A percentile compares a stretch with the other conserved stretches of the same genome.
Evolutionary conservation across 1,284 basidiomycete species (phyloP).

Genomic region (Naganishia sp.): DNA sequence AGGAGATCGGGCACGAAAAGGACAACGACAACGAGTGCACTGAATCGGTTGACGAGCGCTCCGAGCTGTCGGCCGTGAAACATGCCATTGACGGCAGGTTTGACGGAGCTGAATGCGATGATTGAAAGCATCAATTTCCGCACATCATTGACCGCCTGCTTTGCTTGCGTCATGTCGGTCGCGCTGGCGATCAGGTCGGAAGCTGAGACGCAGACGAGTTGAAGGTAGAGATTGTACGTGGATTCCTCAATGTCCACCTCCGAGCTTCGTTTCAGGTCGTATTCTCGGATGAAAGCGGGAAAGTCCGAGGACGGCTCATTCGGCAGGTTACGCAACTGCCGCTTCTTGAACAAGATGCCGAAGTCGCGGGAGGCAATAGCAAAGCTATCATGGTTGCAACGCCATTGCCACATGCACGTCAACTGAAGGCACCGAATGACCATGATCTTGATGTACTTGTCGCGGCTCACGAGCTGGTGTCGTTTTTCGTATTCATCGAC

Average conservation of each 20-base stretch:
- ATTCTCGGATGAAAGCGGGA: constrained; percentile 71
- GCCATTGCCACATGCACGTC: constrained; percentile 73
- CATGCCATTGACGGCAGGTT: constrained; percentile 62
- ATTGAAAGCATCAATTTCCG: constrained; percentile 77
- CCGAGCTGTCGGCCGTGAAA: constrained; percentile 67
- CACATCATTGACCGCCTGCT: constrained; percentile 58
- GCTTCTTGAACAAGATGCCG: constrained; percentile 73
- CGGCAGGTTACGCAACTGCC: constrained; percentile 75
- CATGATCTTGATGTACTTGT: constrained; percentile 73
- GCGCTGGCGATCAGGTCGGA: constrained; percentile 49
- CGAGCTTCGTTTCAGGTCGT: constrained; percentile 62
- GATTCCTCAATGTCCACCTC: constrained; percentile 62
- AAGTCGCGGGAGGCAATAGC: constrained; percentile 67
- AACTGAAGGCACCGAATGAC: constrained; percentile 73
- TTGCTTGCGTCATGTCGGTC: constrained; percentile 47
- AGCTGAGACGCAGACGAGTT: constrained; percentile 53
- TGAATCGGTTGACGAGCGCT: constrained; percentile 83
- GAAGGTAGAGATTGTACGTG: constrained; percentile 74
- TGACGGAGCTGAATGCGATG: constrained; percentile 66
- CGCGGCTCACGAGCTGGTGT: constrained; percentile 63
- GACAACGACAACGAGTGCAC: constrained; percentile 72
- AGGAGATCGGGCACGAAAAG: constrained; percentile 65
- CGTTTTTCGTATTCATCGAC: constrained; percentile 57
- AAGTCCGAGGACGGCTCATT: constrained; percentile 71
- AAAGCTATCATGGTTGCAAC: constrained; percentile 62